Evolutionary conservation across 306 rosid genomes (phyloP).

Genomic region (Amphicarpaea edgeworthii): DNA sequence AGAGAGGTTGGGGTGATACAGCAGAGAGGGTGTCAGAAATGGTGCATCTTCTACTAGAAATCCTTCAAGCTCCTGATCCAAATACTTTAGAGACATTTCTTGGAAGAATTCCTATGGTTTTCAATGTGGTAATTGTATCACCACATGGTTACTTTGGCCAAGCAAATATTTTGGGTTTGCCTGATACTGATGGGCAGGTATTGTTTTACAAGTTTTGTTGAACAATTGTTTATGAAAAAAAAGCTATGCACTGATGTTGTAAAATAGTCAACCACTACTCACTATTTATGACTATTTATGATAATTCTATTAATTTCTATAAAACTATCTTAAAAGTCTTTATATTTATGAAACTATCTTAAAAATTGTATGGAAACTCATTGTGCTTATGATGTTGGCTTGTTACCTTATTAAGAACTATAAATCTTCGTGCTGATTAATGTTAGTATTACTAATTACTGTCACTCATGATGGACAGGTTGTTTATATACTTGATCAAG

Average conservation of each 20-base stretch:
- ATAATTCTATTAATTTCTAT: no score
- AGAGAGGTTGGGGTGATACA: constrained; percentile 81
- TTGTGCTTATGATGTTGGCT: constrained; percentile 16
- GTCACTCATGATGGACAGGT: constrained; percentile 48
- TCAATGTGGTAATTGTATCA: constrained; percentile 78
- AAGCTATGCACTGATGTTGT: no score
- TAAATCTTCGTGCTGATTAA: background rate
- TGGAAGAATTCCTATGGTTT: constrained; percentile 82
- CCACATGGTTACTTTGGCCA: constrained; percentile 86
- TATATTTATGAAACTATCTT: no score
- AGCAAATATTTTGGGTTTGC: constrained; percentile 81
- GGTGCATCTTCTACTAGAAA: constrained; percentile 80
- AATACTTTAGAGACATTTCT: constrained; percentile 72
- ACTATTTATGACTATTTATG: no score
- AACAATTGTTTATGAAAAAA: no score
- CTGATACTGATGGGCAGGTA: constrained; percentile 90
- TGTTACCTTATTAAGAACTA: background rate
- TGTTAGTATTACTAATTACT: background rate
- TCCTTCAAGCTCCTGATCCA: constrained; percentile 88
- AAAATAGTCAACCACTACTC: no score
- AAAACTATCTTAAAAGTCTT: no score
- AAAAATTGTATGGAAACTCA: no score
- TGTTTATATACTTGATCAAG: constrained; percentile 87
- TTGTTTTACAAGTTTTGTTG: background rate
- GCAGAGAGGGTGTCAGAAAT: constrained; percentile 63